Evolutionary conservation across 2,329 filamentous ascomycete species (phyloP).

Genomic region (Exophiala xenobiotica): DNA sequence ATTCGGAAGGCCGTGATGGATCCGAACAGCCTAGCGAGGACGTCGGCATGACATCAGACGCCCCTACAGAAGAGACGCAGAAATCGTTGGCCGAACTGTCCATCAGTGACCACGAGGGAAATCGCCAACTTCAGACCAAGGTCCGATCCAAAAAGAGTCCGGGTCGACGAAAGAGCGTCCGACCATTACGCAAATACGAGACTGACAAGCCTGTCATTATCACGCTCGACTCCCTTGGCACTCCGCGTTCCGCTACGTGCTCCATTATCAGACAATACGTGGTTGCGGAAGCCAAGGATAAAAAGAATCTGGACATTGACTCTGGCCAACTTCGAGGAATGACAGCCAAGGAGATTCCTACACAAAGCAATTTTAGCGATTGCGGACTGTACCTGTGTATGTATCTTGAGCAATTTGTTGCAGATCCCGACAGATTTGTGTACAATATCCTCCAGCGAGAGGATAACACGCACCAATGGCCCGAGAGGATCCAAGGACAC

Average conservation of each 20-base stretch:
- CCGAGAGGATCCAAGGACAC: slow-evolving; percentile 22
- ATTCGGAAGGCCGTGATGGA: too few species aligned
- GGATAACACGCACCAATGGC: slow-evolving; percentile 50
- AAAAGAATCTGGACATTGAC: slow-evolving; percentile 37
- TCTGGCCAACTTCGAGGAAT: slow-evolving; percentile 57
- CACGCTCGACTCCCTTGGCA: slow-evolving; percentile 81
- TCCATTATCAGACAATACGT: slow-evolving; percentile 74
- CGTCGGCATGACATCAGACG: neutral
- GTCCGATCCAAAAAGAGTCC: slow-evolving; percentile 13
- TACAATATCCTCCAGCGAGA: slow-evolving; percentile 64
- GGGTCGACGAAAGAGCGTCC: slow-evolving; percentile 34
- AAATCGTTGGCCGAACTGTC: slow-evolving; percentile 16
- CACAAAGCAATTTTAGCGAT: slow-evolving; percentile 81
- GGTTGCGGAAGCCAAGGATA: slow-evolving; percentile 67
- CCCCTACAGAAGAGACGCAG: slow-evolving; percentile 16
- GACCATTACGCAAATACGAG: slow-evolving; percentile 45
- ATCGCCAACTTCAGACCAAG: slow-evolving; percentile 14
- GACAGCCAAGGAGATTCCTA: slow-evolving; percentile 72
- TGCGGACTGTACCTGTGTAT: slow-evolving; percentile 85
- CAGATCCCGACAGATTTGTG: slow-evolving; percentile 69
- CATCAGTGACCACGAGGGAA: slow-evolving; percentile 18
- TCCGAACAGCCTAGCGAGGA: slow-evolving; percentile 3
- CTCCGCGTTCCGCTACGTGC: slow-evolving; percentile 58
- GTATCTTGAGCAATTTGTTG: slow-evolving; percentile 80
- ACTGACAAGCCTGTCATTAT: slow-evolving; percentile 68